A percentile compares a stretch with the other conserved stretches of the same genome.
These are phyloP conservation scores for Paradendryphiella salina DNA, from an alignment of 2,329 filamentous ascomycete genomes.

Conservation along the genomic window DNA sequence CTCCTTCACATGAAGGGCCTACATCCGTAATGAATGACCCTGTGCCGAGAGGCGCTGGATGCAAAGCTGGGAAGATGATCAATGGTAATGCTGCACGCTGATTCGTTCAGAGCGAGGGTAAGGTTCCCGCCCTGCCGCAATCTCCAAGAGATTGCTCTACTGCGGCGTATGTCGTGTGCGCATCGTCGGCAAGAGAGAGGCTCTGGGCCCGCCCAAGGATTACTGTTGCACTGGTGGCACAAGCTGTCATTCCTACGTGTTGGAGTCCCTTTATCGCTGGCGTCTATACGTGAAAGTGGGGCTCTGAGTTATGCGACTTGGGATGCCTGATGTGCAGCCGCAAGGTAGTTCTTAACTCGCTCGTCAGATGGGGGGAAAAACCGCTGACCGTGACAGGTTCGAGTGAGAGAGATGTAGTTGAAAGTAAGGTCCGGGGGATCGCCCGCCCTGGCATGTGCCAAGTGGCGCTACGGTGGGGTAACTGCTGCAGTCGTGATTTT, in stretches of 20 bases:
- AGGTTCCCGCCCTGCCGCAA: not conserved
- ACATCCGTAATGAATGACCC: not conserved
- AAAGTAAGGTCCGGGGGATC: conserved; percentile 18
- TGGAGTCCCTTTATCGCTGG: not conserved
- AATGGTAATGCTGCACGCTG: not conserved
- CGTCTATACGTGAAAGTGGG: not conserved
- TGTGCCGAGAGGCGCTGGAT: not conserved
- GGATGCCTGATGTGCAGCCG: not conserved
- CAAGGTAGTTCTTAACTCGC: not conserved
- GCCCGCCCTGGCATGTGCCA: conserved; percentile 16
- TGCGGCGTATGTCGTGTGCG: not conserved
- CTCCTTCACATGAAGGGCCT: conserved; percentile 28
- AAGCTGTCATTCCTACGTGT: not conserved
- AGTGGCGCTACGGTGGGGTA: conserved; percentile 20
- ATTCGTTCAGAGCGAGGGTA: not conserved
- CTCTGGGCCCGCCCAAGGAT: not conserved
- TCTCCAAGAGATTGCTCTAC: not conserved
- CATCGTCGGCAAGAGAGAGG: not conserved
- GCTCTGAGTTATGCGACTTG: not conserved
- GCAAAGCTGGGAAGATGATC: not conserved
- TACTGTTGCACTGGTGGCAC: not conserved
- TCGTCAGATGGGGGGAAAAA: not conserved
- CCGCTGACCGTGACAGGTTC: not conserved
- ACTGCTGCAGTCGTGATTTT: conserved; percentile 9
- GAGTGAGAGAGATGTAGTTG: conserved; percentile 2